These are phyloP conservation scores for Tolypocladium album DNA, from an alignment of 2,329 filamentous ascomycete species.

Conservation along the genomic window DNA sequence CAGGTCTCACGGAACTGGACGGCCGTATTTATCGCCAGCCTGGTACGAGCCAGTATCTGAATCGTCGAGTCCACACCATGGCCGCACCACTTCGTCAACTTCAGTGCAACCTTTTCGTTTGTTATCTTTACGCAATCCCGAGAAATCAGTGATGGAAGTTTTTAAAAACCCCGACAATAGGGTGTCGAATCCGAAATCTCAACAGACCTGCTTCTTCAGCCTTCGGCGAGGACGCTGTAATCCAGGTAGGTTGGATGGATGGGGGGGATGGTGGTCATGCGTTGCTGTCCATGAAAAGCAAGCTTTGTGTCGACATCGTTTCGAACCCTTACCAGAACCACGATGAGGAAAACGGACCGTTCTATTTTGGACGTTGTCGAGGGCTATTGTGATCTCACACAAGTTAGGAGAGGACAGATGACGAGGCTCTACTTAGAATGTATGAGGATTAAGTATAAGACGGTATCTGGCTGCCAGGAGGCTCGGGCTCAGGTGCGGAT, in stretches of 20 bases:
- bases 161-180: background rate
- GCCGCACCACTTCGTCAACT: background rate
- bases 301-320: background rate
- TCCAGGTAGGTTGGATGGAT: slow-evolving; percentile 6
- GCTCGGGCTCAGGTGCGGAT: slow-evolving; percentile 4
- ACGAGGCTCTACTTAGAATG: slow-evolving; percentile 5
- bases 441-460: slow-evolving; percentile 6
- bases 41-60: background rate
- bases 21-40: background rate
- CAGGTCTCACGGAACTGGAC: background rate
- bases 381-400: background rate
- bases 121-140: background rate
- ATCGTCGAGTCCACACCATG: background rate
- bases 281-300: background rate
- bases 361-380: background rate
- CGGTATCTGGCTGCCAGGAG: slow-evolving; percentile 4
- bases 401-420: slow-evolving; percentile 3
- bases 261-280: background rate
- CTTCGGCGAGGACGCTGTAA: slow-evolving; percentile 6
- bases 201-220: slow-evolving; percentile 7
- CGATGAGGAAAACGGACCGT: background rate
- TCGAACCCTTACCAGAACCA: background rate
- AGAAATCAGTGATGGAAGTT: background rate
- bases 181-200: slow-evolving; percentile 4
- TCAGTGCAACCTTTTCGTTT: background rate